These are phyloP conservation scores for Globisporangium barbulae DNA, from an alignment of 352 stramenopile genomes.

Conservation along the genomic window DNA sequence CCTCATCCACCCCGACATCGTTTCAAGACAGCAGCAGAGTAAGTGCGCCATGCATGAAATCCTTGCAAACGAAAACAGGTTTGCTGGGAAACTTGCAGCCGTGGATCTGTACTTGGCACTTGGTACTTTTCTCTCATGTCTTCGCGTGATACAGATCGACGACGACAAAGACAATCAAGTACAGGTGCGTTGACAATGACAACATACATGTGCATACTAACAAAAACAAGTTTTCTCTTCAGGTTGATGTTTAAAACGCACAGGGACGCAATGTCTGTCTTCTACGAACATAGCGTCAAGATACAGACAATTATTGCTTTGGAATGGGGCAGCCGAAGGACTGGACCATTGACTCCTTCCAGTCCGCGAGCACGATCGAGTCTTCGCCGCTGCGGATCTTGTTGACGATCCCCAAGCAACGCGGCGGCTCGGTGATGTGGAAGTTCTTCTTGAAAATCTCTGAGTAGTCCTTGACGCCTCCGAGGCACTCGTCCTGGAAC, in stretches of 20 bases:
- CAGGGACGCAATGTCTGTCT: too few relatives aligned
- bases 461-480: slow-evolving; percentile 39
- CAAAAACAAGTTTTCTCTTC: too few relatives aligned
- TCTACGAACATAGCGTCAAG: too few relatives aligned
- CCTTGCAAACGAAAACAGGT: too few relatives aligned
- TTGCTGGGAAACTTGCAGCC: too few relatives aligned
- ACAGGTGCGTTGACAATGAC: too few relatives aligned
- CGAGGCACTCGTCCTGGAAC: slow-evolving; percentile 51
- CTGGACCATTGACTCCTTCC: slow-evolving; percentile 34
- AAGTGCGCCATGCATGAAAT: neutral
- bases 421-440: slow-evolving; percentile 27
- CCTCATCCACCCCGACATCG: neutral
- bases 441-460: slow-evolving; percentile 43
- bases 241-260: too few relatives aligned
- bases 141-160: too few relatives aligned
- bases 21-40: neutral
- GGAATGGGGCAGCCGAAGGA: slow-evolving; percentile 40
- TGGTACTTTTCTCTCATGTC: too few relatives aligned
- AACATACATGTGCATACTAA: too few relatives aligned
- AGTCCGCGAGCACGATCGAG: slow-evolving; percentile 23
- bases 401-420: slow-evolving; percentile 44
- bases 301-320: neutral
- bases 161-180: too few relatives aligned
- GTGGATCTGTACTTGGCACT: too few relatives aligned
- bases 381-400: slow-evolving; percentile 32